Evolutionary conservation across 352 stramenopile species (phyloP).

Genomic region (Thalassiosira gravida): DNA sequence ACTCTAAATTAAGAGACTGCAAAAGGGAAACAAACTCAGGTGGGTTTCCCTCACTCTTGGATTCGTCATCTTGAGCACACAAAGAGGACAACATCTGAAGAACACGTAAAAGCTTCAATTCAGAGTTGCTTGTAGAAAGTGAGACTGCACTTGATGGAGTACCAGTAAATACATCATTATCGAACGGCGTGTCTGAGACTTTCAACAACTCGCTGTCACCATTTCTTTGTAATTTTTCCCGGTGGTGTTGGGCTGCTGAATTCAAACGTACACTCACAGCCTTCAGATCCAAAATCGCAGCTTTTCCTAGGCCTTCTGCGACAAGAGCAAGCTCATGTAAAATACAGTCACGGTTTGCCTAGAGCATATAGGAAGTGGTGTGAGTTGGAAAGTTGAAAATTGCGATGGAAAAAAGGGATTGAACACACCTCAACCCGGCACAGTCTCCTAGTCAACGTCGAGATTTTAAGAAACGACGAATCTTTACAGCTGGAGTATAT

Average conservation of each 20-base stretch:
- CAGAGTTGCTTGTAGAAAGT: constrained; percentile 86
- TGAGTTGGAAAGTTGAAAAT: not conserved
- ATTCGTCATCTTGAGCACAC: constrained; percentile 77
- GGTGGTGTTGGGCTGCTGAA: constrained; percentile 40
- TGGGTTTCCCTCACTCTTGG: constrained; percentile 70
- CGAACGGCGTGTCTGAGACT: constrained; percentile 1
- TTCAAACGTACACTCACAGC: constrained; percentile 74
- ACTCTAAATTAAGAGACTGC: constrained; percentile 79
- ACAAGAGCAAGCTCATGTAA: constrained; percentile 81
- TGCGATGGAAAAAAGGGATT: not conserved
- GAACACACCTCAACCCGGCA: constrained; percentile 70
- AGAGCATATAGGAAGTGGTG: not conserved
- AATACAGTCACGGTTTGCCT: constrained; percentile 74
- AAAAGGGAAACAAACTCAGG: constrained; percentile 86
- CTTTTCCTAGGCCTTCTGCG: constrained; percentile 69
- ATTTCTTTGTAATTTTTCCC: constrained; percentile 30
- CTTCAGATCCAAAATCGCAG: constrained; percentile 82
- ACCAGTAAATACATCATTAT: constrained; percentile 35
- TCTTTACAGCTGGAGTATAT: too few species aligned
- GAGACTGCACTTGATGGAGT: constrained; percentile 80
- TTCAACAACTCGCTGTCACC: constrained; percentile 8
- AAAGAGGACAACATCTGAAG: constrained; percentile 92
- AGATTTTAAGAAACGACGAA: constrained; percentile 80
- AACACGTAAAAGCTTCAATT: constrained; percentile 94
- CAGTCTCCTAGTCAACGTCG: constrained; percentile 74